These are phyloP conservation scores for Ramularia endophylla DNA, from an alignment of 2,329 filamentous ascomycete genomes.

Conservation along the genomic window DNA sequence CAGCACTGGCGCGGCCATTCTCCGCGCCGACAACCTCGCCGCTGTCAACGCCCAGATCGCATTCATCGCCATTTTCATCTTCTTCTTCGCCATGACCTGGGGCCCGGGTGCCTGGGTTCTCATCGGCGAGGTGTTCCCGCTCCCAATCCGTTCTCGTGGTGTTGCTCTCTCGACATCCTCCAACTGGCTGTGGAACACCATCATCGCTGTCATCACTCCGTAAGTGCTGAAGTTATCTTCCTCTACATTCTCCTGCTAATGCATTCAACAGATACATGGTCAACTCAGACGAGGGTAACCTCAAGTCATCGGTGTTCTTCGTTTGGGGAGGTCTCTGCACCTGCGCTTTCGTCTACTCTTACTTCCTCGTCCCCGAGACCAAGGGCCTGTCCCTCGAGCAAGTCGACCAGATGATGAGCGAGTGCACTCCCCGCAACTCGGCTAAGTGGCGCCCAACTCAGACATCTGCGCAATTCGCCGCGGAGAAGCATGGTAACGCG, in stretches of 20 bases:
- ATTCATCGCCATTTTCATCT: slow-evolving; percentile 89
- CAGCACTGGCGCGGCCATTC: slow-evolving; percentile 34
- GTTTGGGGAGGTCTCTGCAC: slow-evolving; percentile 37
- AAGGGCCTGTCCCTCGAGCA: slow-evolving; percentile 67
- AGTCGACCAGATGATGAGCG: slow-evolving; percentile 84
- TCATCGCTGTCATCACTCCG: slow-evolving; percentile 38
- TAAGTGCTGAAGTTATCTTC: slow-evolving; percentile 11
- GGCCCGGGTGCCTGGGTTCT: slow-evolving; percentile 67
- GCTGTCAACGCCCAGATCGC: slow-evolving; percentile 64
- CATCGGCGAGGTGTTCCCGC: slow-evolving; percentile 85
- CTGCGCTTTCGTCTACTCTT: slow-evolving; percentile 56
- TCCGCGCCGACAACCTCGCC: slow-evolving; percentile 40
- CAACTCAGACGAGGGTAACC: slow-evolving; percentile 49
- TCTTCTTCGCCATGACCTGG: slow-evolving; percentile 88
- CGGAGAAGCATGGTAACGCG: background rate
- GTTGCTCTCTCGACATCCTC: slow-evolving; percentile 80
- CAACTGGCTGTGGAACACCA: slow-evolving; percentile 72
- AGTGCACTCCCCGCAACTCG: slow-evolving; percentile 71
- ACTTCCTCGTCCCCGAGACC: slow-evolving; percentile 58
- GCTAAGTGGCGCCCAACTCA: slow-evolving; percentile 63
- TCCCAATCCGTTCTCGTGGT: slow-evolving; percentile 82
- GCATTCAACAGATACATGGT: slow-evolving; percentile 51
- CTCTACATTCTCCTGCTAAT: slow-evolving; percentile 2
- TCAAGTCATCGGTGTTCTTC: slow-evolving; percentile 40
- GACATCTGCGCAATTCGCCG: slow-evolving; percentile 18